phyloP scores from a whole-genome alignment of 2,329 filamentous ascomycete genomes.

The Colletotrichum navitas region DNA sequence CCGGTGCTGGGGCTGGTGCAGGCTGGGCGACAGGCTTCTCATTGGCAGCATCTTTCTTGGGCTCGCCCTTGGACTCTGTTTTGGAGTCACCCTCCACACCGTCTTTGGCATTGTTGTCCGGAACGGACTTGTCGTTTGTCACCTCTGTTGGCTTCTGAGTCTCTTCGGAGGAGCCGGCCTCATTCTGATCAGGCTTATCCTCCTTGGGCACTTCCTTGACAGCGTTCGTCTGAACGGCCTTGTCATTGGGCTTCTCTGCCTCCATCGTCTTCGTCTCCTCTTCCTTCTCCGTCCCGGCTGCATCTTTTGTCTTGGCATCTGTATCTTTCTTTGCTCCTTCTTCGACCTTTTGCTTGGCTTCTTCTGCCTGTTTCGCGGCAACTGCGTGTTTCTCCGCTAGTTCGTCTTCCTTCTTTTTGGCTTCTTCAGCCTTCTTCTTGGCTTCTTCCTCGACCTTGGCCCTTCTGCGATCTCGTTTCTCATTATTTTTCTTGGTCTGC shows the following conservation, averaged over 20 bases:
- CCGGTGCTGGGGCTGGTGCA: constrained; percentile 26
- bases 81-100: constrained; percentile 7
- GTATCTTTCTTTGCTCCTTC: constrained; percentile 44
- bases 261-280: constrained; percentile 48
- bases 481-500: constrained; percentile 55
- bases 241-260: constrained; percentile 28
- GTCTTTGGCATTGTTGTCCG: constrained; percentile 17
- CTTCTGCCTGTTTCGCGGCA: constrained; percentile 33
- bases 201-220: constrained; percentile 11
- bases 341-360: constrained; percentile 42
- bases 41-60: constrained; percentile 39
- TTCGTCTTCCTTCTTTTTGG: constrained; percentile 45
- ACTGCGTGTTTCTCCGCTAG: constrained; percentile 48
- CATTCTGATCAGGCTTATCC: not conserved
- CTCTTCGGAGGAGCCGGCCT: not conserved
- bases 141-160: not conserved
- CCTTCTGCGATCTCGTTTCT: constrained; percentile 50
- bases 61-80: constrained; percentile 35
- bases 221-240: constrained; percentile 39
- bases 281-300: constrained; percentile 47
- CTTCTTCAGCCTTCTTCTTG: constrained; percentile 39
- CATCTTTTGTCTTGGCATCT: constrained; percentile 46
- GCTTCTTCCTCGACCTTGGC: constrained; percentile 41
- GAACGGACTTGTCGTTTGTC: not conserved
- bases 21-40: constrained; percentile 42